These are phyloP conservation scores for Mortierella claussenii DNA, from an alignment of 192 early-diverging fungal species.

Conservation along the genomic window DNA sequence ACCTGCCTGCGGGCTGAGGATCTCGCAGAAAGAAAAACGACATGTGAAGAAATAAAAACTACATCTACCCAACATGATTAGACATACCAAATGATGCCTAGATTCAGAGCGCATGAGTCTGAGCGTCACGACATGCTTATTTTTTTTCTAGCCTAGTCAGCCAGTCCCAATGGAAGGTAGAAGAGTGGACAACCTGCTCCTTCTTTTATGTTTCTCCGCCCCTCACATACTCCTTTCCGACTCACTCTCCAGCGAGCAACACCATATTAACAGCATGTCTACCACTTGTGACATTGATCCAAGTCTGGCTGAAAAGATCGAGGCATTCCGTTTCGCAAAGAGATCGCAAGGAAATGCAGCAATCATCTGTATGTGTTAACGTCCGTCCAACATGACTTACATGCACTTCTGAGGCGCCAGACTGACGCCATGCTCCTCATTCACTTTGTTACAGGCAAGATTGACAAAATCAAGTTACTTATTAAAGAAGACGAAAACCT, in stretches of 20 bases:
- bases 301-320: constrained; percentile 56
- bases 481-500: constrained; percentile 64
- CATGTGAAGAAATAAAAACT: neutral
- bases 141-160: neutral
- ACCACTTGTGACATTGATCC: constrained; percentile 64
- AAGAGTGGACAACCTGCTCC: no score
- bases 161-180: no score
- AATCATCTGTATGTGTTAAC: constrained; percentile 57
- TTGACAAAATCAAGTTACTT: constrained; percentile 58
- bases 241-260: neutral
- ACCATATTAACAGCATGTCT: no score
- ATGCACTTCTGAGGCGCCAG: neutral
- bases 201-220: neutral
- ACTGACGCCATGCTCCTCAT: neutral
- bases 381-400: neutral
- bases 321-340: constrained; percentile 65
- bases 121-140: neutral
- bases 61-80: neutral
- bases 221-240: neutral
- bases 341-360: constrained; percentile 61
- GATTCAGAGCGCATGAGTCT: neutral
- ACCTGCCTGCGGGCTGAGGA: neutral
- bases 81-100: neutral
- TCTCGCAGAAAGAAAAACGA: constrained; percentile 4
- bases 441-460: constrained; percentile 55